Evolutionary conservation across 441 rosid species (phyloP), one percentile per base, ranked within the genome.

Genomic region (Rhodomyrtus psidioides): DNA sequence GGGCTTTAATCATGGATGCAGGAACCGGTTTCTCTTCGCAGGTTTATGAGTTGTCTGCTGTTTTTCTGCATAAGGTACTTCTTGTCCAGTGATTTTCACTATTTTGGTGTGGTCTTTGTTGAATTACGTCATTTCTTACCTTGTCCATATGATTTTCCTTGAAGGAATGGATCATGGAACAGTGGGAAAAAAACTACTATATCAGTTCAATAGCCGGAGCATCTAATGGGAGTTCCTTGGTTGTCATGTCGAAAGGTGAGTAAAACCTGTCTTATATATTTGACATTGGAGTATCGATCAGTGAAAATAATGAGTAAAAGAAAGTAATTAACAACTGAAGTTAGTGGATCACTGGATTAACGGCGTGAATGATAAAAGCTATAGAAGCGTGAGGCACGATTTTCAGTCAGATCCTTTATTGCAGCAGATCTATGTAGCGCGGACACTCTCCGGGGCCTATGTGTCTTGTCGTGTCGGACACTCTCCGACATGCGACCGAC

Each of bases 1-100:
- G 95, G 95, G 95, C 95, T 74, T 59, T 93, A 55, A 89, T 93
- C 74, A 88, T 93, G 94, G 95, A 93, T 91, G 93, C 92, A 39
- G 95, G 94, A 76, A 90, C 94, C 1, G 94, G 93, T 27, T 92
- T 91, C 87, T 85, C 91, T 70, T 86, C 90, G 59, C 95, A 93
- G 84, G 94, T 93, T 87, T 91, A 90, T 85, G 93, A 92, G 75
- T 87, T 93, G 70, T 92, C 94, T 24, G 87, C 88, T 8, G 60
- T 81, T 81, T 89, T 90, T 82, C 57, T 88, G 85, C 92, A 89
- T 85, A 92, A 92, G 93, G 94, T 88, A 34, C 39, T 44, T 76
- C 59, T 28, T 85, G 75, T 65, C 23, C 1, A 44, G 46, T 30
- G 59, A 54, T 17, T 55, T 55, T 24, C 27, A 34, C 23, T 55